Conservation (phyloP, 441 rosid species). For the Mallotus japonicus region DNA sequence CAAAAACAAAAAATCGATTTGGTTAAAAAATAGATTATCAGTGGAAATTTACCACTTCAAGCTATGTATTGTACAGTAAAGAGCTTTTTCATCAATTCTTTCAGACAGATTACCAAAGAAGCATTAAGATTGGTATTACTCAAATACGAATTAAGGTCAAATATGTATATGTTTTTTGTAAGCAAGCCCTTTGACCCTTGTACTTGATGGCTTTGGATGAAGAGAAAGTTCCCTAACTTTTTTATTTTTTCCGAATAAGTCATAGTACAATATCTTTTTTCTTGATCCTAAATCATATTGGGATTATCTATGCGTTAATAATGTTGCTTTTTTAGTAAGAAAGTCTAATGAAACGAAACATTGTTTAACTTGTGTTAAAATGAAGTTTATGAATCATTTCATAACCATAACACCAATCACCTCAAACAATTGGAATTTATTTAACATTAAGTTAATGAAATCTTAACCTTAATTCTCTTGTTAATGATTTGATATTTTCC, state of each 20-base stretch:
- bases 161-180: background rate
- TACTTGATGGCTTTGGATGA: background rate
- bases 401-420: background rate
- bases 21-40: too few species aligned
- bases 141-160: background rate
- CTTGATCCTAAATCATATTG: background rate
- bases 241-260: background rate
- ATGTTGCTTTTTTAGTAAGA: constrained; percentile 5
- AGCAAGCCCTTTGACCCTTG: constrained; percentile 3
- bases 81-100: too few species aligned
- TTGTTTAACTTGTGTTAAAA: background rate
- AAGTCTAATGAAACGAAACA: background rate
- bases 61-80: too few species aligned
- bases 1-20: too few species aligned
- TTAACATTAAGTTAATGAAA: background rate
- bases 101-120: too few species aligned
- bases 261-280: background rate
- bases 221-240: background rate
- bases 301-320: too few species aligned
- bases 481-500: too few species aligned
- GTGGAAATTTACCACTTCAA: too few species aligned
- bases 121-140: too few species aligned
- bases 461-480: too few species aligned
- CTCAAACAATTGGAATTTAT: background rate
- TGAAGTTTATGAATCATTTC: background rate